phyloP scores from a whole-genome alignment of 306 rosid genomes.

The Medicago ruthenica region DNA sequence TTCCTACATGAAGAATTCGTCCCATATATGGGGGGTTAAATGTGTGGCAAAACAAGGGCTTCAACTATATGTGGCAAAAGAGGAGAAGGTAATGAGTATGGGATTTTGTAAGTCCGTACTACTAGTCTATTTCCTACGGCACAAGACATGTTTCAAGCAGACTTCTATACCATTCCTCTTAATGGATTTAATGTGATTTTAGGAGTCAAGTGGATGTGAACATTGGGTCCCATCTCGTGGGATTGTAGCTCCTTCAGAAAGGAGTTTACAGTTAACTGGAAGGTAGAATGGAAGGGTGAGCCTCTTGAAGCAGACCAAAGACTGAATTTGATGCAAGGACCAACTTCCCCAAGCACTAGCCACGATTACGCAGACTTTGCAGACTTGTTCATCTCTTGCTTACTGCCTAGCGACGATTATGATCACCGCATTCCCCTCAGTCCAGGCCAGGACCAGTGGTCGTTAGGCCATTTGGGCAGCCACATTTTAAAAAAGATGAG shows the following conservation, averaged over 20 bases:
- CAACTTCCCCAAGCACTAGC: not conserved
- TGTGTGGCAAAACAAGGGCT: not conserved
- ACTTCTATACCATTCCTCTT: not conserved
- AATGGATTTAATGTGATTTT: not conserved
- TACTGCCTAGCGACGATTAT: not conserved
- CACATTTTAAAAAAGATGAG: not conserved
- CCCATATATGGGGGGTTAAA: not conserved
- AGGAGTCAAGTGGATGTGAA: not conserved
- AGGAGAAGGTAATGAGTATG: not conserved
- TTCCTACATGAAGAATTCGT: not conserved
- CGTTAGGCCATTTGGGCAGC: not conserved
- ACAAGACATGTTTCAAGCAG: not conserved
- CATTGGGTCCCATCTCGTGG: not conserved
- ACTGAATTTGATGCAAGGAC: not conserved
- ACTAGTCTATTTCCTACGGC: not conserved
- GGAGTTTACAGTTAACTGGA: not conserved
- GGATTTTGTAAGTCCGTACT: not conserved
- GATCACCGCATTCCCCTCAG: not conserved
- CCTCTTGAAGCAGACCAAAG: not conserved
- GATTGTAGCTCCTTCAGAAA: not conserved
- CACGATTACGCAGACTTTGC: too few species aligned
- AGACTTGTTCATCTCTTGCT: not conserved
- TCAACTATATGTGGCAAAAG: not conserved
- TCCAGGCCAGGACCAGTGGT: not conserved
- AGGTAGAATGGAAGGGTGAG: not conserved